Evolutionary conservation across 768 basidiomycete genomes (phyloP), one percentile per base, ranked within the genome.

Genomic region (Termitomyces sp.): DNA sequence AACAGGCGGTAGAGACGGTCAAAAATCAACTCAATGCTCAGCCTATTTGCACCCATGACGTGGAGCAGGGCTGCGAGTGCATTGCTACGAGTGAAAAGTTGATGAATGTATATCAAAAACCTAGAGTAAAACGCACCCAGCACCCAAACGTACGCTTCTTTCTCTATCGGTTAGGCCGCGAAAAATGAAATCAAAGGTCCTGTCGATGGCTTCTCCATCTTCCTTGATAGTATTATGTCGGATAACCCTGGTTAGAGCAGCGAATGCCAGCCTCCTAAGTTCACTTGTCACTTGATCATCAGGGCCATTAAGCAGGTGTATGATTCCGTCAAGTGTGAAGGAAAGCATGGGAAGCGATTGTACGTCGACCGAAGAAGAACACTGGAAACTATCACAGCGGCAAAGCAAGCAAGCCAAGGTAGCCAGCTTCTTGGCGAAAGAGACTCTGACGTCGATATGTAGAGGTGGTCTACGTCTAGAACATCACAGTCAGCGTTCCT

Each of bases 71-170:
- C 77, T 10, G 72, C 75, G 10, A 87, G 65, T 5, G 79, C 76
- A 62, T 78, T 78, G 5, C 83, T 85, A 60, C 38, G 32, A 48
- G 58, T 33, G 36, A 54, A 43, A 18, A 60, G 33, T 58, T 53
- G 35, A 30, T 28, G 35, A 3, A 43, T 26, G 42, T 18, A 35
- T 4, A 33, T 26, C 30, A 6, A 24, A 35, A 48, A 33, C 6
- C 32, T 32, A 46, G 10, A 32, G 10, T 16, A 16, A 13, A n/a
- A 62, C 82, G 63, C 69, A 91, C 90, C 90, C 90, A 53, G 90
- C 86, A 60, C 77, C 73, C 16, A 92, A 66, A 38, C 90, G 80
- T 22, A 85, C 81, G 43, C 75, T 77, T 56, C 90, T 77, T 60
- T 87, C 80, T 40, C 65, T 69, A 61, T 87, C 80, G 10, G 66